phyloP scores from a whole-genome alignment of 192 early-diverging fungal species.

The Jimgerdemannia flammicorona region DNA sequence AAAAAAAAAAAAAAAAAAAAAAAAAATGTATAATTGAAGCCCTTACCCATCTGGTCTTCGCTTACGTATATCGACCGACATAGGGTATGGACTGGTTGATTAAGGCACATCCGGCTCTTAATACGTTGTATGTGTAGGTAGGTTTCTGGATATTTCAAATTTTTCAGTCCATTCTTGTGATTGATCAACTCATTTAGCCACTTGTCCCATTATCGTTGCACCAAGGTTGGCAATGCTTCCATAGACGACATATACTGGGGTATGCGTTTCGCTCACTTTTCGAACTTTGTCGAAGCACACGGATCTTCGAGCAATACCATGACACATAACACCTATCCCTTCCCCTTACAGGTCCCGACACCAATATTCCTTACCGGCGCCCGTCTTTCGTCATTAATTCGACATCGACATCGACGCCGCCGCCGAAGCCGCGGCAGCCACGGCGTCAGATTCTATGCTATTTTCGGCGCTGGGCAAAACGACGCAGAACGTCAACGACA shows the following conservation, averaged over 20 bases:
- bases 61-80: too few species aligned
- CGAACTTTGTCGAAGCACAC: slow-evolving; percentile 8
- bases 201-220: slow-evolving; percentile 22
- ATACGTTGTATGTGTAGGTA: slow-evolving; percentile 40
- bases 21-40: background rate
- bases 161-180: background rate
- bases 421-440: slow-evolving; percentile 43
- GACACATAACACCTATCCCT: background rate
- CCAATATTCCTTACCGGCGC: slow-evolving; percentile 29
- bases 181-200: slow-evolving; percentile 4
- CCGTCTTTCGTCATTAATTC: slow-evolving; percentile 33
- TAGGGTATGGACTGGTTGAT: slow-evolving; percentile 59
- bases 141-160: background rate
- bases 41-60: too few species aligned
- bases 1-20: too few species aligned
- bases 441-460: slow-evolving; percentile 40
- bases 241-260: slow-evolving; percentile 59
- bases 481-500: slow-evolving; percentile 26
- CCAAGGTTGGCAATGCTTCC: slow-evolving; percentile 36
- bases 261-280: slow-evolving; percentile 7
- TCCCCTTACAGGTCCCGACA: background rate
- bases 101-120: slow-evolving; percentile 48
- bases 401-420: slow-evolving; percentile 41
- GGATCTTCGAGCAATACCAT: background rate
- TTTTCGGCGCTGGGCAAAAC: slow-evolving; percentile 23